Conservation (phyloP, 148 eudicot species). For the Chenopodium berlandieri region DNA sequence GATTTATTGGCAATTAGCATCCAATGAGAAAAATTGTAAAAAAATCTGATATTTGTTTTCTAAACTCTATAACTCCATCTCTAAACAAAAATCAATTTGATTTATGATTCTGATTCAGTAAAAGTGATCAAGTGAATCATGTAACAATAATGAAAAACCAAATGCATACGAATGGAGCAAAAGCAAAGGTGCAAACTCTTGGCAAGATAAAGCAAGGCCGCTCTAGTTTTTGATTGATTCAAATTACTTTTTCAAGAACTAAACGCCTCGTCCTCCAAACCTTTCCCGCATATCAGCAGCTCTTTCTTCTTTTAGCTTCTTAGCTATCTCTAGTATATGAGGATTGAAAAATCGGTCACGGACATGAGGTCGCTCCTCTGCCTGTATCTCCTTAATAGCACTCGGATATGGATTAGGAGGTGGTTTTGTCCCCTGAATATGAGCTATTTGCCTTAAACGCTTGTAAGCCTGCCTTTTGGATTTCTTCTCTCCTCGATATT, state of each 20-base stretch:
- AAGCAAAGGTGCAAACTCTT: neutral
- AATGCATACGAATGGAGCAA: neutral
- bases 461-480: slow-evolving; percentile 65
- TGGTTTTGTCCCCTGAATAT: slow-evolving; percentile 59
- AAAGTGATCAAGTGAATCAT: neutral
- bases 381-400: slow-evolving; percentile 86
- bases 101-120: neutral
- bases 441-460: slow-evolving; percentile 67
- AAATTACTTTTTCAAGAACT: neutral
- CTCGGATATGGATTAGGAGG: slow-evolving; percentile 88
- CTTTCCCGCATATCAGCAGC: slow-evolving; percentile 48
- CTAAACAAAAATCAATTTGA: neutral
- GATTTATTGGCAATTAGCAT: neutral
- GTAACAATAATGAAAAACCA: neutral
- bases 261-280: slow-evolving; percentile 32
- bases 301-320: slow-evolving; percentile 55
- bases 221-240: neutral
- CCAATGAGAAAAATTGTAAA: neutral
- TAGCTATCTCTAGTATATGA: slow-evolving; percentile 35
- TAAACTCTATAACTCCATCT: neutral
- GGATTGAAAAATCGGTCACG: slow-evolving; percentile 69
- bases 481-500: slow-evolving; percentile 63
- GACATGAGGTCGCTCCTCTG: slow-evolving; percentile 70
- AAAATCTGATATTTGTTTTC: neutral
- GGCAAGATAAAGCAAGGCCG: neutral